Conservation (phyloP, 495 filamentous ascomycete genomes). For the Penicillium coprophilum region DNA sequence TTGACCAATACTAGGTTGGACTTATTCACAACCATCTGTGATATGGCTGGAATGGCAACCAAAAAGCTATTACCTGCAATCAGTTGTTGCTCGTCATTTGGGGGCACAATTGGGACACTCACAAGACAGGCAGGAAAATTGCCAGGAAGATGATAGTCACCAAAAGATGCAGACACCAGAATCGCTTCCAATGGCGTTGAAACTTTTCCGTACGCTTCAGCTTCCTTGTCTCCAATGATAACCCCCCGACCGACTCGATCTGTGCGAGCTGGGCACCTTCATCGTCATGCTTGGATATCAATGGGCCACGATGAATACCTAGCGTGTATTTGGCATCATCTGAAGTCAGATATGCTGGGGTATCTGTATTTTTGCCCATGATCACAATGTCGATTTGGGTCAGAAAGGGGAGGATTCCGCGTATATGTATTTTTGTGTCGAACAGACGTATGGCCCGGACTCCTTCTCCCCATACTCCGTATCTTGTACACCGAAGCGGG, state of each 20-base stretch:
- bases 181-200: slow-evolving; percentile 41
- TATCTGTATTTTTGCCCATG: slow-evolving; percentile 29
- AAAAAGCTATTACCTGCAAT: slow-evolving; percentile 36
- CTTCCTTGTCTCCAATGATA: slow-evolving; percentile 31
- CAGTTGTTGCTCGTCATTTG: slow-evolving; percentile 1
- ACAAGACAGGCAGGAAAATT: slow-evolving; percentile 44
- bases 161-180: slow-evolving; percentile 41
- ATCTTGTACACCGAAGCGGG: slow-evolving; percentile 8
- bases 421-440: slow-evolving; percentile 5
- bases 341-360: slow-evolving; percentile 30
- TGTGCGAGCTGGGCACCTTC: slow-evolving; percentile 30
- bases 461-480: slow-evolving; percentile 8
- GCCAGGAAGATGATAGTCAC: slow-evolving; percentile 31
- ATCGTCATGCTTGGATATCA: slow-evolving; percentile 18
- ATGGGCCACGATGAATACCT: slow-evolving; percentile 39
- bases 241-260: slow-evolving; percentile 31
- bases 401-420: not conserved
- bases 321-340: slow-evolving; percentile 37
- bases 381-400: slow-evolving; percentile 8
- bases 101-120: slow-evolving; percentile 9
- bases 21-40: slow-evolving; percentile 42
- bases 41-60: slow-evolving; percentile 43
- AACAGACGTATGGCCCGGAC: slow-evolving; percentile 4
- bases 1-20: slow-evolving; percentile 39
- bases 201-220: slow-evolving; percentile 30